Percentiles rank a stretch among this genome's conserved stretches.
Conservation (phyloP, 345 rosid genomes). For the Rhizophora mangle region DNA sequence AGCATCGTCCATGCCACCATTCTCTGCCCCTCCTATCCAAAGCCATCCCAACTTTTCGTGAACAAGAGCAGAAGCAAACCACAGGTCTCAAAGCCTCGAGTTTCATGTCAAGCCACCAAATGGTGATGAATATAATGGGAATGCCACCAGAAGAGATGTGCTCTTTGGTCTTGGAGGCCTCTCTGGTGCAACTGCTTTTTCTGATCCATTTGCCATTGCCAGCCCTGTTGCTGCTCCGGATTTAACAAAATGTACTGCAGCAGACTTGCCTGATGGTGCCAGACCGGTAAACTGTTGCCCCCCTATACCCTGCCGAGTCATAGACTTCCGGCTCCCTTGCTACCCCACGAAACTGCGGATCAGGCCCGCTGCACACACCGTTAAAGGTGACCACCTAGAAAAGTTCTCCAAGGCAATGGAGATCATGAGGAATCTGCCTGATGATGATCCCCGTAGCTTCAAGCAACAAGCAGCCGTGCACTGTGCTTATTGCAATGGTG, state of each 20-base stretch:
- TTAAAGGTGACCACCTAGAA: slow-evolving; percentile 29
- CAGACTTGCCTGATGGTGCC: not conserved
- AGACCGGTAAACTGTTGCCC: not conserved
- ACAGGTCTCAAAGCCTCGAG: no score
- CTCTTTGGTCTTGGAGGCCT: no score
- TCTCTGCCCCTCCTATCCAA: not conserved
- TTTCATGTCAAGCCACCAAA: no score
- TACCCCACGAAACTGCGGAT: not conserved
- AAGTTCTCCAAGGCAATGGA: slow-evolving; percentile 46
- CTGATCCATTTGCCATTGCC: no score
- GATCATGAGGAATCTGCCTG: slow-evolving; percentile 59
- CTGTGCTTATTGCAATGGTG: slow-evolving; percentile 64
- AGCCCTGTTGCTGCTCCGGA: no score
- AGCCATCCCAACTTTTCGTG: not conserved
- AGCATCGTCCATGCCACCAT: not conserved
- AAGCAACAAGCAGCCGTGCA: slow-evolving; percentile 54
- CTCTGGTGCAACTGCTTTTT: no score
- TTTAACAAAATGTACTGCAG: no score
- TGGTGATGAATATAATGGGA: no score
- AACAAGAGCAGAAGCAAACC: no score
- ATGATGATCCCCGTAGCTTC: slow-evolving; percentile 56
- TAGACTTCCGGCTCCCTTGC: not conserved
- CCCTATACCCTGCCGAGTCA: not conserved
- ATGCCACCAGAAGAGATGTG: no score
- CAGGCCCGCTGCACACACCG: slow-evolving; percentile 36